Base-by-base conservation (phyloP, 306 rosid species). In the Potentilla sterilis region DNA sequence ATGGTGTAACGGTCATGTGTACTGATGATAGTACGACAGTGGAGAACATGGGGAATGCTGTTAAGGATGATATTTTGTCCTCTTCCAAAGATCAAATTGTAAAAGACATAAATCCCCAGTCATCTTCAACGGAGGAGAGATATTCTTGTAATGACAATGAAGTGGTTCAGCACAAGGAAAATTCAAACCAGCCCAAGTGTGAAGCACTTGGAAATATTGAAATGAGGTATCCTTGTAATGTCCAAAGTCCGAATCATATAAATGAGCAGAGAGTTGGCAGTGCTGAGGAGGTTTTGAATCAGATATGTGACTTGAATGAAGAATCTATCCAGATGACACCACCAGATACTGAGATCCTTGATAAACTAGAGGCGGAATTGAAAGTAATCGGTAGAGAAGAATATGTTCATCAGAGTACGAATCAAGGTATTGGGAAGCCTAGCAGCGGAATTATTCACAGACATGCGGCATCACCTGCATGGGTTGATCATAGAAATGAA, bases 321-420 rank as follows among this genome's bases (percentile, higher is more conserved):
- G 81, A 80, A 51, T 64, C 65, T 46, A 71, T 75, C 72, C 69
- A 67, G 86, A 80, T 75, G 79, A 70, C 87, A 67, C 81, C 86
- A 42, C 72, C 85, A 52, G 82, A 85, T 81, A 75, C 83, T 43
- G 82, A 72, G 62, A 78, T 79, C 15, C 22, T 71, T 32, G 64
- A 52, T 46, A 77, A 74, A 59, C 58, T 70, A 35, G 75, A 75
- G 57, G 44, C 58, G 14, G 78, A 73, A 48, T 83, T 77, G 46
- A 80, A 81, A 70, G 75, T 55, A 35, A 62, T 76, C 37, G 70
- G 69, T 35, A 43, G 66, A 77, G 77, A 71, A 16, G 79, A 35
- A 51, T 71, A 55, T 70, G 32, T 43, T 75, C 73, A 19, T 77
- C 85, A 73, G 70, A 82, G 24, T 52, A 32, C 52, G 59, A 83